phyloP scores from a whole-genome alignment of 2,329 filamentous ascomycete genomes.

The Mollisiaceae sp. region DNA sequence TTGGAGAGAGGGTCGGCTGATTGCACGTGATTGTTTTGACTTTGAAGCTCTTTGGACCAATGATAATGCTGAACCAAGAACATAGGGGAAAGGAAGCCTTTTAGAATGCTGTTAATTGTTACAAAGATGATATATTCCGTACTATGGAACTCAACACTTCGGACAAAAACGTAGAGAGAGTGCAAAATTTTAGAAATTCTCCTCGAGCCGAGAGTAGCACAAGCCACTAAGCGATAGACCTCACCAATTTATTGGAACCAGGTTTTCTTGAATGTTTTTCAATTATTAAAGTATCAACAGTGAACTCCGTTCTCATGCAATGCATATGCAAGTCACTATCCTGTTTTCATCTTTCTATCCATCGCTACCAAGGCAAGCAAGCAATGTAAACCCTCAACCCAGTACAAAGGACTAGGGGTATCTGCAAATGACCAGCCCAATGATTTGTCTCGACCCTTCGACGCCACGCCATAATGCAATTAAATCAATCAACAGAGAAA shows the following conservation, averaged over 20 bases:
- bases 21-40: too few species aligned
- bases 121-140: too few species aligned
- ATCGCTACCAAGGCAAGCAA: constrained; percentile 2
- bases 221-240: neutral
- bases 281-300: constrained; percentile 19
- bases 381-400: constrained; percentile 8
- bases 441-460: constrained; percentile 13
- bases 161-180: neutral
- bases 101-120: too few species aligned
- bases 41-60: too few species aligned
- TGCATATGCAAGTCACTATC: constrained; percentile 7
- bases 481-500: constrained; percentile 12
- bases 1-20: too few species aligned
- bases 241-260: constrained; percentile 24
- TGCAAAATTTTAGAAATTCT: neutral
- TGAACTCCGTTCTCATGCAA: constrained; percentile 13
- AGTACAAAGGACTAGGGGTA: constrained; percentile 7
- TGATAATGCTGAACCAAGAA: too few species aligned
- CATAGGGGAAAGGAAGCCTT: too few species aligned
- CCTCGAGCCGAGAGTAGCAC: neutral
- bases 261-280: constrained; percentile 4
- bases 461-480: constrained; percentile 16
- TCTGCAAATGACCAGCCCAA: constrained; percentile 11
- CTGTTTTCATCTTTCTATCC: constrained; percentile 5
- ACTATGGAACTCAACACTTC: neutral